phyloP scores from a whole-genome alignment of 2,329 filamentous ascomycete genomes.

The Neurospora sp. region DNA sequence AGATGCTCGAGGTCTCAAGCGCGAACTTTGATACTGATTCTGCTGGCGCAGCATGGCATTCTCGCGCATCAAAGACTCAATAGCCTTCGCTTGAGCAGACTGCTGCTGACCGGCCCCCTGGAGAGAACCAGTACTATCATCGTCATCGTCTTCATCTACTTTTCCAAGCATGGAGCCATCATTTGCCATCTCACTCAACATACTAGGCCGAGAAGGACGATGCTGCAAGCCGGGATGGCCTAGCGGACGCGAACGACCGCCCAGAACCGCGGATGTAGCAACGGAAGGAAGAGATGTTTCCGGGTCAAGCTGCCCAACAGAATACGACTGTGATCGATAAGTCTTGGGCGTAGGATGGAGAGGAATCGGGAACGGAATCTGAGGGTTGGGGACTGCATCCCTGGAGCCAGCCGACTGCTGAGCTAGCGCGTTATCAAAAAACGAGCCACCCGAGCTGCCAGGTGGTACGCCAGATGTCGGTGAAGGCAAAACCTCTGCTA shows the following conservation, averaged over 20 bases:
- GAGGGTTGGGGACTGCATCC: constrained; percentile 44
- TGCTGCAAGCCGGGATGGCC: constrained; percentile 65
- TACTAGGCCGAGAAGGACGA: constrained; percentile 67
- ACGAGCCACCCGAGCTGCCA: constrained; percentile 32
- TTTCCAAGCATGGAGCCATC: constrained; percentile 54
- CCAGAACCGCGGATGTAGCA: constrained; percentile 37
- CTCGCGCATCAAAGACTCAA: constrained; percentile 52
- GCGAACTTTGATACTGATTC: constrained; percentile 39
- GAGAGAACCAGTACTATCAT: constrained; percentile 45
- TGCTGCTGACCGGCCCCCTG: constrained; percentile 42
- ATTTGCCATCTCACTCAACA: constrained; percentile 62
- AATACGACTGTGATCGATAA: constrained; percentile 93
- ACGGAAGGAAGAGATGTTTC: constrained; percentile 39
- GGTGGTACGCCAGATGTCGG: constrained; percentile 53
- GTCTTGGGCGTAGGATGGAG: constrained; percentile 86
- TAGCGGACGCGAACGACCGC: constrained; percentile 40
- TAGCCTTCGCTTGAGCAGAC: constrained; percentile 48
- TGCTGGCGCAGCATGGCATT: constrained; percentile 51
- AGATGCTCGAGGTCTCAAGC: constrained; percentile 48
- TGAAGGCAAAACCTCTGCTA: constrained; percentile 66
- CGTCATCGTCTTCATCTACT: constrained; percentile 56
- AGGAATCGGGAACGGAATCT: constrained; percentile 80
- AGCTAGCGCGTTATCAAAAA: constrained; percentile 36
- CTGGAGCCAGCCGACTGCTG: constrained; percentile 42
- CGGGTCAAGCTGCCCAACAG: constrained; percentile 77